Evolutionary conservation across 164 flowering plant species (phyloP).

Genomic region (Magnolia sinica): DNA sequence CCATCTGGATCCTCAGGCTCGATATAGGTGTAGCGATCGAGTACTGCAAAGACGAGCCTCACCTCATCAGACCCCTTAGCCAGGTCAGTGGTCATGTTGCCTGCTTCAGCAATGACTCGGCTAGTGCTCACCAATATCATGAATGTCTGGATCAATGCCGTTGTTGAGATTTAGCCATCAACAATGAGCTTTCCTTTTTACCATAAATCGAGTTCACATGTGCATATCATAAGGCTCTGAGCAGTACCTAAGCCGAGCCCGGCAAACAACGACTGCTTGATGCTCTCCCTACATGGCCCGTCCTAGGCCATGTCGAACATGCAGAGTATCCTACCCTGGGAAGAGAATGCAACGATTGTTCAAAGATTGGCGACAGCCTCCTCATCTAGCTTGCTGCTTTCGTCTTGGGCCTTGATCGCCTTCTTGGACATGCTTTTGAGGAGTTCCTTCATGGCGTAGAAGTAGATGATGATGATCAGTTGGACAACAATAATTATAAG

Average conservation of each 20-base stretch:
- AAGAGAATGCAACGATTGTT: slow-evolving; percentile 73
- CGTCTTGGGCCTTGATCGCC: slow-evolving; percentile 64
- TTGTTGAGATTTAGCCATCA: slow-evolving; percentile 45
- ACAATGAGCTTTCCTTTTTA: slow-evolving; percentile 64
- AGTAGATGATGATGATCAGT: slow-evolving; percentile 63
- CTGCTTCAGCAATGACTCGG: slow-evolving; percentile 84
- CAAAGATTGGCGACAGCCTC: slow-evolving; percentile 82
- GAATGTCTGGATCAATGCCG: slow-evolving; percentile 65
- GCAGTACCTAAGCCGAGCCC: slow-evolving; percentile 70
- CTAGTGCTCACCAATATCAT: slow-evolving; percentile 76
- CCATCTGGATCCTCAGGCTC: slow-evolving; percentile 72
- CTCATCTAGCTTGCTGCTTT: slow-evolving; percentile 75
- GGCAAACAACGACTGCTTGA: slow-evolving; percentile 69
- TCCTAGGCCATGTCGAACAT: slow-evolving; percentile 64
- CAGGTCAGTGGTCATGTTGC: slow-evolving; percentile 77
- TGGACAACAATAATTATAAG: slow-evolving; percentile 83
- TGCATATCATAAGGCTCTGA: slow-evolving; percentile 48
- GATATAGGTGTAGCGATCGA: slow-evolving; percentile 59
- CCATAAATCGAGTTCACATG: slow-evolving; percentile 82
- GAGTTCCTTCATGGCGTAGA: slow-evolving; percentile 48
- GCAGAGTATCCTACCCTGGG: slow-evolving; percentile 59
- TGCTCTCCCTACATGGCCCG: slow-evolving; percentile 54
- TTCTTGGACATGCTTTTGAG: slow-evolving; percentile 62
- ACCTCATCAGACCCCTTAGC: slow-evolving; percentile 71
- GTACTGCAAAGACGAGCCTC: slow-evolving; percentile 58